phyloP scores from a whole-genome alignment of 306 rosid species.

The Trifolium repens region DNA sequence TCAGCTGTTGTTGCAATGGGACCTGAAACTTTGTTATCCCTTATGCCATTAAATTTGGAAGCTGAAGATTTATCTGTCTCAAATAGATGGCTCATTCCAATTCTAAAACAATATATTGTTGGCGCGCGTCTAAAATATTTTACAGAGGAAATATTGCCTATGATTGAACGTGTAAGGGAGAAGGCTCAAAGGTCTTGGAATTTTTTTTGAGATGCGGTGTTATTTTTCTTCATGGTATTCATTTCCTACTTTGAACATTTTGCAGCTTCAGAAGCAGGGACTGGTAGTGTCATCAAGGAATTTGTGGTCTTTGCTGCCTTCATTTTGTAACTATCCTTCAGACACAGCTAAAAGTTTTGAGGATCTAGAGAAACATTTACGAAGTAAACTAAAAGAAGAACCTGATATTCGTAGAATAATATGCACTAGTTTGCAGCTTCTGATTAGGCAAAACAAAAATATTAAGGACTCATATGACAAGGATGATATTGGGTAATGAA shows the following conservation, averaged over 20 bases:
- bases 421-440: conserved; percentile 84
- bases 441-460: conserved; percentile 80
- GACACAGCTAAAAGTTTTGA: conserved; percentile 77
- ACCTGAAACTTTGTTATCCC: conserved; percentile 73
- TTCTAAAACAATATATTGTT: conserved; percentile 77
- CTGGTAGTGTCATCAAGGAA: conserved; percentile 66
- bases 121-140: conserved; percentile 77
- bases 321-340: conserved; percentile 87
- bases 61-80: conserved; percentile 65
- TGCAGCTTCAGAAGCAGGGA: conserved; percentile 85
- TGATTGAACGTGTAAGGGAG: conserved; percentile 54
- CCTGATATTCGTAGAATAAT: conserved; percentile 74
- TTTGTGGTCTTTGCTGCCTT: conserved; percentile 90
- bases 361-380: conserved; percentile 61
- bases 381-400: conserved; percentile 65
- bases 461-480: conserved; percentile 51
- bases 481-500: conserved; percentile 45
- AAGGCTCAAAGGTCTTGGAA: conserved; percentile 66
- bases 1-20: conserved; percentile 84
- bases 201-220: conserved; percentile 39
- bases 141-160: conserved; percentile 57
- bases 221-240: background rate
- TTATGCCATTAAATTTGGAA: conserved; percentile 83
- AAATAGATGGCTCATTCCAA: conserved; percentile 87
- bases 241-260: conserved; percentile 35